These are phyloP conservation scores for Collybia sordida DNA, from an alignment of 768 basidiomycete species.

Conservation along the genomic window DNA sequence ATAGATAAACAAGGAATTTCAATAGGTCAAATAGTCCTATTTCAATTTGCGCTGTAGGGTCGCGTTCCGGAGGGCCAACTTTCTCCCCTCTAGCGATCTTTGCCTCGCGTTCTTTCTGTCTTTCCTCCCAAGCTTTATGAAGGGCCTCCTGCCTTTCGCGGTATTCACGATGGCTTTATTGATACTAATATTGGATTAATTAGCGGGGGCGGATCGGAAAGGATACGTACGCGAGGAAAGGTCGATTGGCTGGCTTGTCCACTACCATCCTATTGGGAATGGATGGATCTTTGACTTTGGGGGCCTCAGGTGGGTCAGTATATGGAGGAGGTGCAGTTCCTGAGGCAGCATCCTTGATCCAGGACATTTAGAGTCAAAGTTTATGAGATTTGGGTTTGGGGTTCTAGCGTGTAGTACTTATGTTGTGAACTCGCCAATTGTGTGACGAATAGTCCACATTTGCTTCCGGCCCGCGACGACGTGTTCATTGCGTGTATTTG, in stretches of 20 bases:
- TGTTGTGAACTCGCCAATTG: no score
- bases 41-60: slow-evolving; percentile 70
- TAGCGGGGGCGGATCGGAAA: slow-evolving; percentile 3
- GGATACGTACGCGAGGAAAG: slow-evolving; percentile 74
- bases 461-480: no score
- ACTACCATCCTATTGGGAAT: slow-evolving; percentile 66
- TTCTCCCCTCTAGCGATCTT: slow-evolving; percentile 74
- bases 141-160: slow-evolving; percentile 57
- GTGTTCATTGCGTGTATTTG: not conserved
- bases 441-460: no score
- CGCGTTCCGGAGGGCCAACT: slow-evolving; percentile 69
- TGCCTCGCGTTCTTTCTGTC: slow-evolving; percentile 69
- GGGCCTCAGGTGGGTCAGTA: slow-evolving; percentile 39
- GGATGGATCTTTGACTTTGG: slow-evolving; percentile 60
- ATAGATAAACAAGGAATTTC: slow-evolving; percentile 62
- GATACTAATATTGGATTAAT: slow-evolving; percentile 10
- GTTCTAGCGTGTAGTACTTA: no score
- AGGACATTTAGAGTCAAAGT: slow-evolving; percentile 50
- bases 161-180: slow-evolving; percentile 64
- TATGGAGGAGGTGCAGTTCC: slow-evolving; percentile 37
- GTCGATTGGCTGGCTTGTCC: slow-evolving; percentile 80
- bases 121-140: slow-evolving; percentile 65
- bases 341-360: slow-evolving; percentile 52
- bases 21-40: slow-evolving; percentile 64
- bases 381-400: not conserved